These are phyloP conservation scores for Phaeolepiota aurea DNA, from an alignment of 768 basidiomycete species.

Conservation along the genomic window DNA sequence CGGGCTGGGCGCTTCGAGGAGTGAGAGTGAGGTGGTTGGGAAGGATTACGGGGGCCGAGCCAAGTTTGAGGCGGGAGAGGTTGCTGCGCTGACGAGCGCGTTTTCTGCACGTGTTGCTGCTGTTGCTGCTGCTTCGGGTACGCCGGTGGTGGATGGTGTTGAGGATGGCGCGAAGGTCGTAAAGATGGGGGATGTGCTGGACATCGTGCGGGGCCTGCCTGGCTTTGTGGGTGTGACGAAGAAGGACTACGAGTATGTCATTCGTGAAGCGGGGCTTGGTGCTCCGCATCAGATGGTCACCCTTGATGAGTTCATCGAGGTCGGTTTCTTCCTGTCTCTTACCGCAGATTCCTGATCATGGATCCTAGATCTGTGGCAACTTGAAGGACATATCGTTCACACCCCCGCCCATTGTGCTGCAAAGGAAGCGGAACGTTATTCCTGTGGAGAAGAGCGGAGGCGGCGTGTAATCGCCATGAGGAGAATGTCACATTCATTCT, in stretches of 20 bases:
- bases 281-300: constrained; percentile 47
- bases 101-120: constrained; percentile 24
- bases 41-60: constrained; percentile 26
- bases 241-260: constrained; percentile 67
- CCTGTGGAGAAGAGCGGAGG: constrained; percentile 51
- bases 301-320: constrained; percentile 87
- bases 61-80: constrained; percentile 36
- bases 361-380: constrained; percentile 56
- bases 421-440: constrained; percentile 28
- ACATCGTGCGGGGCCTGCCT: constrained; percentile 34
- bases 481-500: too few relatives aligned
- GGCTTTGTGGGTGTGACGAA: constrained; percentile 54
- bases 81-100: constrained; percentile 27
- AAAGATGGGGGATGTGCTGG: constrained; percentile 27
- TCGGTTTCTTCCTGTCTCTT: constrained; percentile 23
- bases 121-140: constrained; percentile 8
- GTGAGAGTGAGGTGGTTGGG: constrained; percentile 5
- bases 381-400: constrained; percentile 58
- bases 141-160: too few relatives aligned
- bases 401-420: constrained; percentile 15
- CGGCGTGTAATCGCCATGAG: too few relatives aligned
- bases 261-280: constrained; percentile 67
- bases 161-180: constrained; percentile 28
- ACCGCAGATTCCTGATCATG: neutral
- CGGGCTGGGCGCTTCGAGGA: constrained; percentile 7